phyloP scores from a whole-genome alignment of 2,329 filamentous ascomycete species.

The Sarocladiaceae sp. region DNA sequence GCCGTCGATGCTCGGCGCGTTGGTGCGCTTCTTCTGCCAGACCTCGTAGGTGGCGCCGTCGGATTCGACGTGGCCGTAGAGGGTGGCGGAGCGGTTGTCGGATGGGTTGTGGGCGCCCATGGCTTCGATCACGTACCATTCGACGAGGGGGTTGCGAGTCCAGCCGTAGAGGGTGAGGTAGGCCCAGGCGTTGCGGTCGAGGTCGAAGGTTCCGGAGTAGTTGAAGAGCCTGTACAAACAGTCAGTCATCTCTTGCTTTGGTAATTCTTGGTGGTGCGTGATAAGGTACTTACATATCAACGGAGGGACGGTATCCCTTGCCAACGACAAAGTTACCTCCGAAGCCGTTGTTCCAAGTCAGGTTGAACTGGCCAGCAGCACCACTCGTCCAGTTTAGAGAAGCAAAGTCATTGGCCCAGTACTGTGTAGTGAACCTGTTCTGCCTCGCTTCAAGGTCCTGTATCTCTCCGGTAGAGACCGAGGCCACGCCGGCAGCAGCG shows the following conservation, averaged over 20 bases:
- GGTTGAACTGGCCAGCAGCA: constrained; percentile 4
- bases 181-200: constrained; percentile 11
- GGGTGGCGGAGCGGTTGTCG: constrained; percentile 15
- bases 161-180: constrained; percentile 29
- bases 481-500: neutral
- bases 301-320: constrained; percentile 4
- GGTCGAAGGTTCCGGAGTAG: constrained; percentile 29
- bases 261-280: neutral
- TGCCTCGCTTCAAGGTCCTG: neutral
- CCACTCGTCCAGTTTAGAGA: constrained; percentile 5
- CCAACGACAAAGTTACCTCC: constrained; percentile 7
- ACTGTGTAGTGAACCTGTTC: constrained; percentile 5
- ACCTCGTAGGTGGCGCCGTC: constrained; percentile 23
- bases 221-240: constrained; percentile 25
- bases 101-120: constrained; percentile 30
- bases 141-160: constrained; percentile 25
- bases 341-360: constrained; percentile 8
- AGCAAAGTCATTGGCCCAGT: constrained; percentile 8
- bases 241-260: neutral
- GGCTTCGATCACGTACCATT: constrained; percentile 28
- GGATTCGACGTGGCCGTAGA: constrained; percentile 19
- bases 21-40: constrained; percentile 23
- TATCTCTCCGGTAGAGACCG: neutral
- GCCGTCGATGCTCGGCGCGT: constrained; percentile 35
- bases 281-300: constrained; percentile 2